Evolutionary conservation across 2,329 filamentous ascomycete genomes (phyloP), one percentile per base, ranked within the genome.

Genomic region (Bipolaris cookei): DNA sequence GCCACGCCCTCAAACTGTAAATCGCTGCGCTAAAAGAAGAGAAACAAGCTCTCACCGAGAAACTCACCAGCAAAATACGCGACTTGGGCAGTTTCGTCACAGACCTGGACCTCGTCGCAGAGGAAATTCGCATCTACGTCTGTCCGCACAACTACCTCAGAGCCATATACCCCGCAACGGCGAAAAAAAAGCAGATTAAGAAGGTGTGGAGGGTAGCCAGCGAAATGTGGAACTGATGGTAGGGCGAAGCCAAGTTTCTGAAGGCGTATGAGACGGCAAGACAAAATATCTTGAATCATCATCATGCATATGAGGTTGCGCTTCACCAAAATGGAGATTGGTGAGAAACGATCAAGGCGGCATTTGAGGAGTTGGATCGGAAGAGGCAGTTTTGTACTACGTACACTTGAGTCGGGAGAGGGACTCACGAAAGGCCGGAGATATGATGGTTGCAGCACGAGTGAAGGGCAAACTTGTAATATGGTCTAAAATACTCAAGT

Each of bases 231-330:
- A 39, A 23, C 1, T 42, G 48, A 2, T 56, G 37, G 39, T 4
- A 6, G 0, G 11, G 25, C 3, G 55, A 63, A 20, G 2, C 25
- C 1, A 18, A 38, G 0, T 67, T 63, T 30, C n/a, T 59, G 7
- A 11, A 32, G 4, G 21, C 43, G 10, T 67, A 65, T 37, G 35
- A 20, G 3, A 10, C 18, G 3, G 11, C 7, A 0, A 48, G 60
- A 10, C 35, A 41, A 6, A 21, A 16, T 2, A 2, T 59, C 8
- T 18, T 63, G 10, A 6, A 41, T 0, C 64, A 67, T 46, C 60
- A 62, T 49, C 39, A 42, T 7, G 53, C 54, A 2, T 62, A 67
- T 44, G 58, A 61, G 48, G 25, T 28, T 0, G 10, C 39, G 10
- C 14, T 41, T 20, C 49, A 46, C 30, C 52, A 54, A 4, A 35